Evolutionary conservation across 164 flowering plant genomes (phyloP).

Genomic region (Euptelea pleiosperma): DNA sequence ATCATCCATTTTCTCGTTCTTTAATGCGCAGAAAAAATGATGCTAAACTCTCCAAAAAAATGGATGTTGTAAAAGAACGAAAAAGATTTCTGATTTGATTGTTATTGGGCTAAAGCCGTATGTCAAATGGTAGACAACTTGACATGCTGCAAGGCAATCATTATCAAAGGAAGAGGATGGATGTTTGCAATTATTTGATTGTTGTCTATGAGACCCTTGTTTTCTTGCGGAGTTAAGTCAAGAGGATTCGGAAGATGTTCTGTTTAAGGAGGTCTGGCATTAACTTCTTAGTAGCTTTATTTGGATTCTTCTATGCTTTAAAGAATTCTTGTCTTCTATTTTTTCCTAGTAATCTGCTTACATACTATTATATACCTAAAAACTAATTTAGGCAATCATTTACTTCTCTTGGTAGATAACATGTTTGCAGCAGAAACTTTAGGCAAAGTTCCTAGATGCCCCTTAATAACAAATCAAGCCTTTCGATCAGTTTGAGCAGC

Average conservation of each 20-base stretch:
- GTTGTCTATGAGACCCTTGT: not conserved
- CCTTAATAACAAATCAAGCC: no score
- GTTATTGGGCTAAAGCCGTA: not conserved
- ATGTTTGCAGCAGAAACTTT: no score
- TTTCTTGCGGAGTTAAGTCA: conserved; percentile 67
- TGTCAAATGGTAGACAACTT: no score
- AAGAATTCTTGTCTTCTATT: not conserved
- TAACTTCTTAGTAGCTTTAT: not conserved
- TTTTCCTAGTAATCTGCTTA: not conserved
- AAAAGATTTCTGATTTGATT: not conserved
- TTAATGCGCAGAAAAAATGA: not conserved
- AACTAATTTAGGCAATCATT: no score
- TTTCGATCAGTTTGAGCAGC: no score
- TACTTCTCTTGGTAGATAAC: no score
- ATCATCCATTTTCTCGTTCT: not conserved
- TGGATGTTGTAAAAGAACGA: not conserved
- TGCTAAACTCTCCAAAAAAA: not conserved
- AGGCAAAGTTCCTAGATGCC: no score
- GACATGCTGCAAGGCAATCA: not conserved
- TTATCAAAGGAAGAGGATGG: not conserved
- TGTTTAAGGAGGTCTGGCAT: conserved; percentile 73
- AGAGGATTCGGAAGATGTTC: conserved; percentile 86
- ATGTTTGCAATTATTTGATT: not conserved
- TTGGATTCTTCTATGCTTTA: conserved; percentile 1
- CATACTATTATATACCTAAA: no score